These are phyloP conservation scores for Dothistroma septosporum DNA, from an alignment of 2,329 filamentous ascomycete genomes.

Conservation along the genomic window DNA sequence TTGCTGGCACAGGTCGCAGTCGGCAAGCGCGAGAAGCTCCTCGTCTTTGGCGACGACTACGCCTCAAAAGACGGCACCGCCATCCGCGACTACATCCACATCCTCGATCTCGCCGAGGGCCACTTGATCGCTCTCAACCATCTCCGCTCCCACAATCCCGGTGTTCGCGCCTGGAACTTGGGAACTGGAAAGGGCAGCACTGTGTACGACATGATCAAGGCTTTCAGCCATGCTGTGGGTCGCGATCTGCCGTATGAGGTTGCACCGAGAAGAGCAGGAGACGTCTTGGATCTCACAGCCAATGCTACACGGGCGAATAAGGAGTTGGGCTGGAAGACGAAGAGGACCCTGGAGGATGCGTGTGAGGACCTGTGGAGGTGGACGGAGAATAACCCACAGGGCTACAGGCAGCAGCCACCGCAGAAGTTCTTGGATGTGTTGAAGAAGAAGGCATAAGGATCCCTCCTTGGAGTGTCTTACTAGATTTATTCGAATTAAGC, in stretches of 20 bases:
- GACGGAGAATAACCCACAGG: conserved; percentile 94
- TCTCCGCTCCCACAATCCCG: conserved; percentile 76
- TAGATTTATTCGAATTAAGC: conserved; percentile 3
- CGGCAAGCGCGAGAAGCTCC: conserved; percentile 86
- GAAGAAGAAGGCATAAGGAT: conserved; percentile 20
- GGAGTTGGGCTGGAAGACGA: conserved; percentile 89
- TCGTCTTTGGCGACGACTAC: conserved; percentile 96
- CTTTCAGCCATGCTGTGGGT: conserved; percentile 83
- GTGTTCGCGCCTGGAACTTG: conserved; percentile 93
- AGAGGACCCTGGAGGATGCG: conserved; percentile 84
- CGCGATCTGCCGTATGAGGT: conserved; percentile 83
- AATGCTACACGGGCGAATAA: conserved; percentile 82
- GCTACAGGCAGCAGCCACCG: conserved; percentile 89
- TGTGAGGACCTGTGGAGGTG: conserved; percentile 94
- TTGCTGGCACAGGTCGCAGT: conserved; percentile 93
- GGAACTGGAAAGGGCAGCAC: conserved; percentile 93
- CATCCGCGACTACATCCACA: conserved; percentile 97
- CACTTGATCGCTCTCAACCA: conserved; percentile 88
- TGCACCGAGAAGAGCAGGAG: conserved; percentile 73
- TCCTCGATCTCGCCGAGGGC: conserved; percentile 80
- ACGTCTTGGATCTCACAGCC: conserved; percentile 91
- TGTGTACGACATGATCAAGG: conserved; percentile 95
- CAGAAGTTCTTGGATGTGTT: conserved; percentile 65
- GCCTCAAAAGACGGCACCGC: conserved; percentile 82
- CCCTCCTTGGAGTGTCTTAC: conserved; percentile 6